Evolutionary conservation across 768 basidiomycete genomes (phyloP).

Genomic region (Hypsizygus marmoreus): DNA sequence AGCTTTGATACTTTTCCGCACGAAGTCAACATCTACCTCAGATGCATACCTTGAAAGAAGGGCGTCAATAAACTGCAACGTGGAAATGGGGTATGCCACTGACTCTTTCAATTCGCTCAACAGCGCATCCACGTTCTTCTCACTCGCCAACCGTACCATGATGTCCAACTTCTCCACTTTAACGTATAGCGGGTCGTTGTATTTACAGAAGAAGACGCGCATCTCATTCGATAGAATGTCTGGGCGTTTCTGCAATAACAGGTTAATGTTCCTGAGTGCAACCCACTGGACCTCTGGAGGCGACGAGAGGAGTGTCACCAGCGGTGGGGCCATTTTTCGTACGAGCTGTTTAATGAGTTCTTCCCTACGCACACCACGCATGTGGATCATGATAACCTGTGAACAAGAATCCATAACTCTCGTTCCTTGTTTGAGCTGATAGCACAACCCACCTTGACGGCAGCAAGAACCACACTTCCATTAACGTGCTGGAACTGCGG

Average conservation of each 20-base stretch:
- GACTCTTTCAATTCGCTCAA: slow-evolving; percentile 96
- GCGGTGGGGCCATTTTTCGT: slow-evolving; percentile 96
- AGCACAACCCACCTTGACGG: slow-evolving; percentile 71
- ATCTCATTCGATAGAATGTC: slow-evolving; percentile 94
- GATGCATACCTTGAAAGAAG: slow-evolving; percentile 74
- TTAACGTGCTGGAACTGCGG: slow-evolving; percentile 99
- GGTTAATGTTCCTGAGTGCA: slow-evolving; percentile 93
- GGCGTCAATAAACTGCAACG: not conserved
- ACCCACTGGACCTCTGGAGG: slow-evolving; percentile 99
- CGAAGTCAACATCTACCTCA: slow-evolving; percentile 98
- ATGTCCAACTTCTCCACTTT: slow-evolving; percentile 99
- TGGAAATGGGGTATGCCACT: slow-evolving; percentile 27
- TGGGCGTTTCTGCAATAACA: slow-evolving; percentile 90
- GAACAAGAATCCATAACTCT: not conserved
- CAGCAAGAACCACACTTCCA: slow-evolving; percentile 93
- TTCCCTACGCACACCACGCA: slow-evolving; percentile 78
- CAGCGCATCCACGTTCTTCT: slow-evolving; percentile 92
- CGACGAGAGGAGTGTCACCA: slow-evolving; percentile 93
- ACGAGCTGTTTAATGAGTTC: slow-evolving; percentile 84
- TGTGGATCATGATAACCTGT: slow-evolving; percentile 98
- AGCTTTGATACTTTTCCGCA: slow-evolving; percentile 91
- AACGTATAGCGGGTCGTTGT: slow-evolving; percentile 98
- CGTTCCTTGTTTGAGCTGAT: not conserved
- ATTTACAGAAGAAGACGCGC: slow-evolving; percentile 99
- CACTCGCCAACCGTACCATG: slow-evolving; percentile 91